Base-by-base conservation (phyloP, 257 asterid species). In the Solanum chilense region DNA sequence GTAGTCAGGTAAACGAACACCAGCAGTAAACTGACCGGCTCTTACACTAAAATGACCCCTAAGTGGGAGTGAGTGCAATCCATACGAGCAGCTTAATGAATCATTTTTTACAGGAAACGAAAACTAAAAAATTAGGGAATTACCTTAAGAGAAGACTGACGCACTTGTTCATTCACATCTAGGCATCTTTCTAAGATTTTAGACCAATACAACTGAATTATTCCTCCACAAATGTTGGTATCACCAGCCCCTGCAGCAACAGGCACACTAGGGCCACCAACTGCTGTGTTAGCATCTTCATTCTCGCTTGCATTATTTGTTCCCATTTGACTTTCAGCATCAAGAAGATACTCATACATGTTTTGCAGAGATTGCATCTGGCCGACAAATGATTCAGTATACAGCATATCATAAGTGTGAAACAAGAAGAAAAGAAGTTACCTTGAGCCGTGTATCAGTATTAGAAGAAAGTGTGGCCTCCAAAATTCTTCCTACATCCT, bases 161-260 rank as follows among this genome's bases (percentile, higher is more conserved):
- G 99, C 87, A 97, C 98, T 85, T 90, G 95, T 80, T 92, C 97
- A 90, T 94, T 93, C 87, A 89, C 98, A 90, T 97, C 99, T 90
- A 97, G 90, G 89, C 96, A 91, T 90, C 98, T 95, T 45, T 91
- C 94, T 83, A 97, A 91, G 89, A 97, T 93, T 87, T 85, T 88
- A 88, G 87, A 90, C 99, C 99, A 97, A 90, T 95, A 94, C 88
- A 97, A 93, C 91, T 95, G 99, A 91, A 95, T 92, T 91, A 97
- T 95, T 75, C 98, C 97, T 73, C 99, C 99, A 77, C 99, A 96
- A 84, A 97, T 92, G 91, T 97, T 97, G 85, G 99, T 96, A 92
- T 97, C 99, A 74, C 99, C 99, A 86, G 99, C 99, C 83, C 99
- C 99, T 12, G 99, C 99, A 89, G 99, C 99, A 88, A 96, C 98